These are phyloP conservation scores for Tothia fuscella DNA, from an alignment of 2,329 filamentous ascomycete genomes.

Conservation along the genomic window DNA sequence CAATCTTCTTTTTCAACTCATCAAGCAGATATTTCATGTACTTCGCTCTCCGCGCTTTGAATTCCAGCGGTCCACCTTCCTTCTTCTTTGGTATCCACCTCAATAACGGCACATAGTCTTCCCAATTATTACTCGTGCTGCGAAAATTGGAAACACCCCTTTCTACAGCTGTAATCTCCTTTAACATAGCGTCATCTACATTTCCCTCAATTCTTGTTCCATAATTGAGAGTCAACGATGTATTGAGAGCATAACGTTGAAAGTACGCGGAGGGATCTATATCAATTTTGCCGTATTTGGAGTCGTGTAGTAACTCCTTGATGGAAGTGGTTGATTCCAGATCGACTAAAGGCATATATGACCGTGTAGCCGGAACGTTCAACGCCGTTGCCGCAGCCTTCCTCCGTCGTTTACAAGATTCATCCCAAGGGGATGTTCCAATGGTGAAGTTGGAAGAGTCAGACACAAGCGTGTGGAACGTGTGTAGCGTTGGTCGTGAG, in stretches of 20 bases:
- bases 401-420: slow-evolving; percentile 41
- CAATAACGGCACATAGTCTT: slow-evolving; percentile 70
- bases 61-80: slow-evolving; percentile 7
- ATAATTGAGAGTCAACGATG: slow-evolving; percentile 42
- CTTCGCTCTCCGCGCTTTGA: slow-evolving; percentile 44
- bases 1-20: slow-evolving; percentile 49
- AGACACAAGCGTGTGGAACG: slow-evolving; percentile 44
- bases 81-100: slow-evolving; percentile 52
- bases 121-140: slow-evolving; percentile 72
- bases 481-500: slow-evolving; percentile 66
- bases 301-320: slow-evolving; percentile 32
- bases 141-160: slow-evolving; percentile 64
- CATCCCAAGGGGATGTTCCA: slow-evolving; percentile 42
- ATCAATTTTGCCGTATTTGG: slow-evolving; percentile 58
- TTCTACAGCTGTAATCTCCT: slow-evolving; percentile 55
- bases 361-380: slow-evolving; percentile 34
- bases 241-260: slow-evolving; percentile 42
- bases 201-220: slow-evolving; percentile 49
- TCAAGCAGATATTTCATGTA: slow-evolving; percentile 49
- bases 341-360: slow-evolving; percentile 42
- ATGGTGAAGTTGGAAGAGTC: slow-evolving; percentile 44
- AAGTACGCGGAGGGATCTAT: slow-evolving; percentile 39
- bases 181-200: slow-evolving; percentile 38
- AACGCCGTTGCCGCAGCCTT: slow-evolving; percentile 40
- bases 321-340: slow-evolving; percentile 40